Conservation (phyloP, 2,329 filamentous ascomycete species). For the Colletotrichum musicola region DNA sequence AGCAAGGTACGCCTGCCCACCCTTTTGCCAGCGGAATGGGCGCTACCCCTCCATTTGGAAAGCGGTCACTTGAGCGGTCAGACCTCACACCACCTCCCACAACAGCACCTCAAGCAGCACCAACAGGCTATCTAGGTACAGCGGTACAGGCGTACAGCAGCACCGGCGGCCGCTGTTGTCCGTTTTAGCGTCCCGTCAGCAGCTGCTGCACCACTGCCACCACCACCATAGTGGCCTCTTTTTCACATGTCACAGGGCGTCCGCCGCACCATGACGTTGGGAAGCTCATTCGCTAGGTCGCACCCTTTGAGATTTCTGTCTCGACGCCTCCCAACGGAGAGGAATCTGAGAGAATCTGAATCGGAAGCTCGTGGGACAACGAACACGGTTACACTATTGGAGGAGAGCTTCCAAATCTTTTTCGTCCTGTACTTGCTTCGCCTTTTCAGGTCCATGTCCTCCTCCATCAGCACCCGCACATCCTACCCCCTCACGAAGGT, state of each 20-base stretch:
- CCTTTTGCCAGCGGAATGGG: slow-evolving; percentile 2
- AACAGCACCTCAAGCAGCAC: not conserved
- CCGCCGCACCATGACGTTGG: slow-evolving; percentile 35
- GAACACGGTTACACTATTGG: slow-evolving; percentile 11
- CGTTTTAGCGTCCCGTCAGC: not conserved
- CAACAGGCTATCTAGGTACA: too few species aligned
- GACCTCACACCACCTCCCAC: slow-evolving; percentile 6
- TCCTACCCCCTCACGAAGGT: too few species aligned
- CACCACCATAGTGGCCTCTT: slow-evolving; percentile 15
- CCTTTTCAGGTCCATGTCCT: not conserved
- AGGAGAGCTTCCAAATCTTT: not conserved
- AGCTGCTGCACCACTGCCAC: not conserved
- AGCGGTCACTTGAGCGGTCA: slow-evolving; percentile 16
- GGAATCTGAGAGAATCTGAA: slow-evolving; percentile 4
- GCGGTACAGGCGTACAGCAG: too few species aligned
- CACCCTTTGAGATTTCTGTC: slow-evolving; percentile 26
- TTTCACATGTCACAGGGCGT: slow-evolving; percentile 33
- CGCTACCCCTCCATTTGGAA: not conserved
- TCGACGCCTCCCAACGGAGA: slow-evolving; percentile 21
- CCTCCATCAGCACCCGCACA: not conserved
- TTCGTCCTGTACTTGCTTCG: not conserved
- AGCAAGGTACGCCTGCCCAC: too few species aligned
- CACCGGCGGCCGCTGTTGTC: too few species aligned
- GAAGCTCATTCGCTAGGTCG: slow-evolving; percentile 35
- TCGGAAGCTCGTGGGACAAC: slow-evolving; percentile 1